Evolutionary conservation across 768 basidiomycete species (phyloP), one percentile per base, ranked within the genome.

Genomic region (Suillus subluteus): DNA sequence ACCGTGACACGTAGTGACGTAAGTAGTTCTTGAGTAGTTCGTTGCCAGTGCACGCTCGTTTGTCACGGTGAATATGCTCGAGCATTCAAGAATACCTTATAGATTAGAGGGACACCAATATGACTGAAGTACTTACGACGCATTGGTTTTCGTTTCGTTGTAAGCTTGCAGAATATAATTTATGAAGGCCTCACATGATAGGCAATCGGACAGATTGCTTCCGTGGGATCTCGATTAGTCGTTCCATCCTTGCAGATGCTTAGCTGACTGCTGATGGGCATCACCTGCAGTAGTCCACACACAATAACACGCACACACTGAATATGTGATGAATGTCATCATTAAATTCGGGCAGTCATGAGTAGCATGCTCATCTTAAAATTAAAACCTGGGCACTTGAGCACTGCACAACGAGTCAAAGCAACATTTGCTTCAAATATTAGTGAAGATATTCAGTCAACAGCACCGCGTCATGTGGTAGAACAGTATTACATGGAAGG

Each of bases 401-500:
- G 55, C 55, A 56, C 55, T 56, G 21, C 32, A 21, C 35, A 13
- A 35, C 55, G 6, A 37, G 21, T n/a, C 32, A 56, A 35, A 37
- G 55, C 32, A 32, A 16, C 35, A 61, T 32, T 40, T 38, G 54
- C 62, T 62, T 59, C 43, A 23, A 32, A 40, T 26, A 40, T 37
- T 37, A 58, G 23, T 23, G 58, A 38, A 58, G 58, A 23, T 38
- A 58, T 58, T 38, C 37, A 38, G 58, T 58, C 58, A 38, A 58
- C n/a, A 38, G 58, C 37, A 38, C 58, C 58, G 37, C 12, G 37
- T 38, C n/a, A 58, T 23, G 58, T 38, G 13, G 38, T 59, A 41
- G 38, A 32, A 61, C 41, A 61, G 59, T 61, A 61, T 61, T 61
- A 61, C 59, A 61, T 30, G 18, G 59, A 64, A 64, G 62, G 62